These are phyloP conservation scores for Annona cherimola DNA, from an alignment of 164 flowering plant species.

Conservation along the genomic window DNA sequence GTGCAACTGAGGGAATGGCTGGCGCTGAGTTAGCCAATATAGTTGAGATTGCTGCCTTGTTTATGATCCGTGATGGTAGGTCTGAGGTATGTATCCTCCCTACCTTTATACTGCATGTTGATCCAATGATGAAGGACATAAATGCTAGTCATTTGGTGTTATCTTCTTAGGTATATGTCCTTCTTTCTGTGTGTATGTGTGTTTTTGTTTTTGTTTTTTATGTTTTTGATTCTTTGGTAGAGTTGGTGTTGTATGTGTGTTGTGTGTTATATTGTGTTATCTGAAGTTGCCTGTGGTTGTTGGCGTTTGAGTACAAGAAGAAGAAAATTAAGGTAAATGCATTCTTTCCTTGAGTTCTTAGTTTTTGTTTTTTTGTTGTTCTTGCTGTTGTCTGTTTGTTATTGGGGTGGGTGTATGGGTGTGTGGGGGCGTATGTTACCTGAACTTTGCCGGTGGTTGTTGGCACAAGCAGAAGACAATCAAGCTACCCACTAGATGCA, in stretches of 20 bases:
- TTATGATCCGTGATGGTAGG: slow-evolving; percentile 92
- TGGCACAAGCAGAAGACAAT: too few species aligned
- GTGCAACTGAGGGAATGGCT: slow-evolving; percentile 91
- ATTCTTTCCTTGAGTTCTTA: too few species aligned
- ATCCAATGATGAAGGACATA: not conserved
- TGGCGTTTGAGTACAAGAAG: not conserved
- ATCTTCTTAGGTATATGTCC: not conserved
- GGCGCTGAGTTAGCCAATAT: slow-evolving; percentile 98
- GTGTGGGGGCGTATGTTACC: too few species aligned
- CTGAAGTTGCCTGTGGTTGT: not conserved
- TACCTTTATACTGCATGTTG: not conserved
- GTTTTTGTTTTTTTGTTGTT: too few species aligned
- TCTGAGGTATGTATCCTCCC: slow-evolving; percentile 52
- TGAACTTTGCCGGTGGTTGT: too few species aligned
- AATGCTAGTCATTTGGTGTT: not conserved
- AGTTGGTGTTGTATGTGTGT: not conserved
- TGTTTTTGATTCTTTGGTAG: too few species aligned
- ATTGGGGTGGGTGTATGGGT: too few species aligned
- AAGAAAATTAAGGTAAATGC: not conserved
- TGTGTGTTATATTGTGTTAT: not conserved
- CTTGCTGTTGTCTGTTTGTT: too few species aligned
- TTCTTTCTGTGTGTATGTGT: not conserved
- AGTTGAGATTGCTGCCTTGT: slow-evolving; percentile 85
- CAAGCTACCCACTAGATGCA: not conserved
- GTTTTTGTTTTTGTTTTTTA: not conserved